These are phyloP conservation scores for Gossypium turneri DNA, from an alignment of 345 rosid species.

Conservation along the genomic window DNA sequence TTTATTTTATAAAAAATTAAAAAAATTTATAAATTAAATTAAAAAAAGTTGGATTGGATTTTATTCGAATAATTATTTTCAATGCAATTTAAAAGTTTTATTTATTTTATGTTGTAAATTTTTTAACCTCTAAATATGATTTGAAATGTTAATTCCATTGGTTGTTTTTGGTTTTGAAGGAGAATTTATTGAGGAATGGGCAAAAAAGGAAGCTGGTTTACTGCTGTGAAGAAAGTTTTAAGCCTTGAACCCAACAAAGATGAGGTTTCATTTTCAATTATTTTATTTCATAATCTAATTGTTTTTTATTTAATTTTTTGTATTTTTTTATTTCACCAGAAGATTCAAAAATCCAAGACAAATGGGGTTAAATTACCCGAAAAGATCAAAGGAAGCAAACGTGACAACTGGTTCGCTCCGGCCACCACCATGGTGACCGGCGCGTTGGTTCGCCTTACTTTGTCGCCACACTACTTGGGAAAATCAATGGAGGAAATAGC, in stretches of 20 bases:
- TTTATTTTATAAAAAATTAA: too few relatives aligned
- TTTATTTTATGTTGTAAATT: background rate
- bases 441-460: constrained; percentile 54
- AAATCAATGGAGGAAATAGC: constrained; percentile 35
- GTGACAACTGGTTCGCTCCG: constrained; percentile 58
- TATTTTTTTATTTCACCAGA: constrained; percentile 28
- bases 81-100: background rate
- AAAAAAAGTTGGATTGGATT: background rate
- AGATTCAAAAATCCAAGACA: constrained; percentile 41
- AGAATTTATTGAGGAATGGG: constrained; percentile 53
- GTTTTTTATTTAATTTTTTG: background rate
- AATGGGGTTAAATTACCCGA: constrained; percentile 37
- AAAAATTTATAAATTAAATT: too few relatives aligned
- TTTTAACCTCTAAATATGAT: background rate
- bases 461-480: constrained; percentile 39
- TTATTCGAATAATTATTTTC: background rate
- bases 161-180: constrained; percentile 14
- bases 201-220: constrained; percentile 64
- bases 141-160: background rate
- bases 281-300: background rate
- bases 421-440: constrained; percentile 65
- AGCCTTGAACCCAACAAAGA: constrained; percentile 48
- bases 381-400: constrained; percentile 31
- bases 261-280: constrained; percentile 30
- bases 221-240: constrained; percentile 68